A percentile compares a stretch with the other conserved stretches of the same genome.
phyloP scores from a whole-genome alignment of 129 eudicot genomes.

The Artemisia tridentata region DNA sequence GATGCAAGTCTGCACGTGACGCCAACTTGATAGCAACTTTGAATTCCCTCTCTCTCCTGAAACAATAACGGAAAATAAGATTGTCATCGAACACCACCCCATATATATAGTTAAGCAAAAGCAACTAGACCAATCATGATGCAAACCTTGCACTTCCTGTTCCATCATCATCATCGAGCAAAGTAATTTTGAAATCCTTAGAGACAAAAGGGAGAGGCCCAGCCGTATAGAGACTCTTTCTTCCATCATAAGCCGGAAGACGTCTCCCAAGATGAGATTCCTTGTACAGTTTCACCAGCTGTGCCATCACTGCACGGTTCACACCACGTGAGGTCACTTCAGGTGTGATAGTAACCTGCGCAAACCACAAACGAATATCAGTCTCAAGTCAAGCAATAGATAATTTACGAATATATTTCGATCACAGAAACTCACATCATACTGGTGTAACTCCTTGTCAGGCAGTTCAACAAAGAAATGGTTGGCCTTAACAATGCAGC shows the following conservation, averaged over 20 bases:
- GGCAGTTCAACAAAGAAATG: constrained; percentile 88
- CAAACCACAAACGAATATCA: constrained; percentile 3
- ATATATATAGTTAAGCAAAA: constrained; percentile 14
- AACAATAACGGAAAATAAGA: not conserved
- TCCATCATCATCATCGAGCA: constrained; percentile 70
- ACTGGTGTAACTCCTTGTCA: constrained; percentile 73
- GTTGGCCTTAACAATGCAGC: constrained; percentile 89
- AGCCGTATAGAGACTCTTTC: constrained; percentile 87
- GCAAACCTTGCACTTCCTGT: constrained; percentile 59
- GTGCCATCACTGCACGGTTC: constrained; percentile 80
- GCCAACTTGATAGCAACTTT: constrained; percentile 87
- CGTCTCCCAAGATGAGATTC: constrained; percentile 83
- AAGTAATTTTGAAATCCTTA: constrained; percentile 67
- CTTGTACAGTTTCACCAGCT: constrained; percentile 68
- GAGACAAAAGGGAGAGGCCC: constrained; percentile 85
- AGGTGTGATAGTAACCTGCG: constrained; percentile 73
- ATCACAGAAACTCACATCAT: constrained; percentile 66
- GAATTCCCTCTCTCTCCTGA: constrained; percentile 78
- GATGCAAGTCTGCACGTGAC: constrained; percentile 89
- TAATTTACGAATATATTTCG: not conserved
- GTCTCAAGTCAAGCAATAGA: constrained; percentile 6
- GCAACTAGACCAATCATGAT: constrained; percentile 4
- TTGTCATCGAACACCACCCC: not conserved
- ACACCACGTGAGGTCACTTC: constrained; percentile 72
- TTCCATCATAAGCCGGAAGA: constrained; percentile 89